Percentiles rank a stretch among this genome's conserved stretches.
These are phyloP conservation scores for Solanum hybrid DNA, from an alignment of 305 asterid genomes.

Conservation along the genomic window DNA sequence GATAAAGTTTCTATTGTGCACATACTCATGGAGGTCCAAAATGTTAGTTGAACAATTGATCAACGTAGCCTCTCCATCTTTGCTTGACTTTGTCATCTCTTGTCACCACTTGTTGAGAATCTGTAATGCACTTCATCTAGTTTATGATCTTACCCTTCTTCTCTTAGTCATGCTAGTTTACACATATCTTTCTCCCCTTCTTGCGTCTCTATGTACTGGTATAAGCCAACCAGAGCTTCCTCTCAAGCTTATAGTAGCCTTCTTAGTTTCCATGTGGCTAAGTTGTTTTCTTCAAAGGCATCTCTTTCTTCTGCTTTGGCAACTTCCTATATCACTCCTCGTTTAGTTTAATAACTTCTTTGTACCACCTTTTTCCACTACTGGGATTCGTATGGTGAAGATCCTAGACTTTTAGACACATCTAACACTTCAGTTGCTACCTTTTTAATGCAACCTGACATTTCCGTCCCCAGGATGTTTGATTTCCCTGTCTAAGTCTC, in stretches of 20 bases:
- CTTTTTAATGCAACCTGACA: not conserved
- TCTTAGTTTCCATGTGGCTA: not conserved
- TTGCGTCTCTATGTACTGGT: not conserved
- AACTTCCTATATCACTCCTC: not conserved
- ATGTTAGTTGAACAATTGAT: not conserved
- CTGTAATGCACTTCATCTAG: not conserved
- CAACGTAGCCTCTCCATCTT: not conserved
- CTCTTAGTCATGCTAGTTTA: not conserved
- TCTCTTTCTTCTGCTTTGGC: not conserved
- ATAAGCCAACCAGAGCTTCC: not conserved
- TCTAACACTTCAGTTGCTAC: not conserved
- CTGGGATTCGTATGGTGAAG: not conserved
- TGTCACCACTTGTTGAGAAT: not conserved
- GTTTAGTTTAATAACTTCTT: not conserved
- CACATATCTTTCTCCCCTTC: not conserved
- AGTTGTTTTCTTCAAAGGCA: not conserved
- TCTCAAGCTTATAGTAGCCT: not conserved
- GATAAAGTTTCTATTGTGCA: not conserved
- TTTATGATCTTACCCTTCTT: not conserved
- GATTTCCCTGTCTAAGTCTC: not conserved
- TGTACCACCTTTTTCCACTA: not conserved
- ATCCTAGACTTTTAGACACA: not conserved
- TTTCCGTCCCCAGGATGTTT: not conserved
- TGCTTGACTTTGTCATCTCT: not conserved
- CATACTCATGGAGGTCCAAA: not conserved